Base-by-base conservation (phyloP, 345 rosid genomes). In the Populus davidiana region DNA sequence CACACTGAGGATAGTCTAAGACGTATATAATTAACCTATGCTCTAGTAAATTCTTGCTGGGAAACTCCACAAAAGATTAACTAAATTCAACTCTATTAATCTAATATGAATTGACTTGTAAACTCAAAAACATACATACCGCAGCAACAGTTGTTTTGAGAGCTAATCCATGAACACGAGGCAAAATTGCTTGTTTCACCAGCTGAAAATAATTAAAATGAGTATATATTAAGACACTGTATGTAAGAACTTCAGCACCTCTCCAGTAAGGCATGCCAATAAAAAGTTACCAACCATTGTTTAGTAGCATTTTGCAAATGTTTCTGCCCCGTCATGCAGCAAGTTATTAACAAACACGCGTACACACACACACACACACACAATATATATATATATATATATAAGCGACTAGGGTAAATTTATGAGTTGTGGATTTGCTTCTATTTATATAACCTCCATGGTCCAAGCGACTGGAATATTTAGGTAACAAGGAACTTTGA, bases 111-210 rank as follows among this genome's bases (percentile, higher is more conserved):
- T 49, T 8, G 1, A 31, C 56, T 39, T 16, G 33, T 67, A 54
- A 54, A 65, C 14, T 38, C 6, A 59, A 41, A 47, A 54, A 65
- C 20, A 47, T 56, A 82, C 95, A 63, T 89, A 96, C 99, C 90
- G 92, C 99, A 86, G 98, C 99, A 74, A 96, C 89, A 38, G 99
- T 96, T 23, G 99, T 96, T 87, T 89, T 96, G 65, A 96, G 98
- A 73, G 99, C 99, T 78, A 96, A 75, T 65, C 95, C 94, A 86
- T 96, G 99, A 76, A 93, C 94, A 44, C 94, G 97, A 72, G 97
- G 99, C 91, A 96, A 86, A 85, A 96, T 88, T 87, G 89, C 88
- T 85, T 92, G 88, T 85, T 90, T 96, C 77, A 96, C 97, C 59
- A 93, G 90, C 99, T 96, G 87, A 77, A 83, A 70, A 67, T 35